phyloP scores from a whole-genome alignment of 192 early-diverging fungal genomes.

The Coemansia sp. region DNA sequence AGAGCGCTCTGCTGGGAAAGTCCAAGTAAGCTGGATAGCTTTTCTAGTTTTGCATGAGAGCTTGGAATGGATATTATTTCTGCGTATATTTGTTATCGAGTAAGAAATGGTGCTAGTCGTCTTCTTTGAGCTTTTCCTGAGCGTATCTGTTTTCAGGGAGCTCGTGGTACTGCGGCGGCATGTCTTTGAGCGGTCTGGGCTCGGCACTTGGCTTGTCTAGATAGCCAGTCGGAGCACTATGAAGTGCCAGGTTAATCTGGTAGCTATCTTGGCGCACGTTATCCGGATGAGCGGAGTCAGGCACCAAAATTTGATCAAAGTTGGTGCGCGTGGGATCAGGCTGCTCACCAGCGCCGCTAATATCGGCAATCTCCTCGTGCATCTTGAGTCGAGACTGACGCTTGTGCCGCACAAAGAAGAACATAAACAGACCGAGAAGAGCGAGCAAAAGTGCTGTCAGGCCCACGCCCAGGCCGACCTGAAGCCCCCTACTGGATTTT shows the following conservation, averaged over 20 bases:
- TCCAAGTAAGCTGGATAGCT: constrained; percentile 21
- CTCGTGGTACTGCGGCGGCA: constrained; percentile 3
- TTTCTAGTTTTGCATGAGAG: background rate
- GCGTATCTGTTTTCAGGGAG: background rate
- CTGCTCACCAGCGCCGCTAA: background rate
- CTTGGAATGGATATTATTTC: background rate
- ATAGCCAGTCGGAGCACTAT: background rate
- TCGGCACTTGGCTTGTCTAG: background rate
- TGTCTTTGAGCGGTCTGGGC: background rate
- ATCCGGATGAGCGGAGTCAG: background rate
- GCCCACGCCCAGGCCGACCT: background rate
- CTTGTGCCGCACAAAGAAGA: background rate
- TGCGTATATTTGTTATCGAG: background rate
- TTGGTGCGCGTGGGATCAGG: background rate
- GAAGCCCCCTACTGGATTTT: background rate
- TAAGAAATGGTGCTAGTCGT: background rate
- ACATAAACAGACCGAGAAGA: background rate
- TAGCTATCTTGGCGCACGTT: background rate
- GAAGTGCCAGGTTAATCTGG: background rate
- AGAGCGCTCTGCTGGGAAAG: constrained; percentile 62
- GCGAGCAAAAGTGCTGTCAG: background rate
- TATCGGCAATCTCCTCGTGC: background rate
- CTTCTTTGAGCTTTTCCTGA: background rate
- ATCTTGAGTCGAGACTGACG: background rate
- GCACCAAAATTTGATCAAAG: background rate